Percentiles rank a stretch among this genome's conserved stretches.
phyloP scores from a whole-genome alignment of 805 yeast genomes.

The Sugiyamaella marilandica region DNA sequence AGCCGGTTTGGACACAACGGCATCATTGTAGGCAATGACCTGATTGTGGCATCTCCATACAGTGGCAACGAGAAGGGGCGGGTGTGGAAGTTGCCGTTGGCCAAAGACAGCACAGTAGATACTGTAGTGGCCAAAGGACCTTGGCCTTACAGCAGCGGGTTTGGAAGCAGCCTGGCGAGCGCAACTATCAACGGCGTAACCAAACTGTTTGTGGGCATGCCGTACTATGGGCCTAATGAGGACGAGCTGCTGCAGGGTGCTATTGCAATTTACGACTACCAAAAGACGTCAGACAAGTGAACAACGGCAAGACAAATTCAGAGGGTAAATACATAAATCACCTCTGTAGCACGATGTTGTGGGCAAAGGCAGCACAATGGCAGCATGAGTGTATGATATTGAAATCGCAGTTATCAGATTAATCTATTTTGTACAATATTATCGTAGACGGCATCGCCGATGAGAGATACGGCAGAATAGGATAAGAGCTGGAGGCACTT shows the following conservation, averaged over 20 bases:
- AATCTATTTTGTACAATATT: no score
- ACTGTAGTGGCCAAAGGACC: slow-evolving; percentile 28
- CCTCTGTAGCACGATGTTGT: no score
- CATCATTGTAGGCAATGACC: slow-evolving; percentile 18
- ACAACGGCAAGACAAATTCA: not conserved
- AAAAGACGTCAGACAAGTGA: not conserved
- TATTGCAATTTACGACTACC: slow-evolving; percentile 15
- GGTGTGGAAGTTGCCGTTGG: slow-evolving; percentile 38
- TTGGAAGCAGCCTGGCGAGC: slow-evolving; percentile 39
- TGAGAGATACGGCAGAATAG: no score
- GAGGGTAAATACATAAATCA: not conserved
- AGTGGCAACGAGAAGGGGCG: slow-evolving; percentile 42
- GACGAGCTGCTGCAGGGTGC: slow-evolving; percentile 16
- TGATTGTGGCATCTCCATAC: slow-evolving; percentile 42
- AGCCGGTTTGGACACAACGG: slow-evolving; percentile 36
- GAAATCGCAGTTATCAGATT: no score
- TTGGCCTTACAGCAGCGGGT: slow-evolving; percentile 33
- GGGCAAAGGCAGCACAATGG: not conserved
- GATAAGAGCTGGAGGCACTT: no score
- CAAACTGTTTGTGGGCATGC: slow-evolving; percentile 25
- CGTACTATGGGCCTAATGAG: slow-evolving; percentile 18
- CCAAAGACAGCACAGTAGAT: slow-evolving; percentile 18
- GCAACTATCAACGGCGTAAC: slow-evolving; percentile 15
- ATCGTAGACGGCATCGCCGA: no score
- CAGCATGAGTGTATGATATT: not conserved